Base-by-base conservation (phyloP, 768 basidiomycete species). In the Amanita inopinata region DNA sequence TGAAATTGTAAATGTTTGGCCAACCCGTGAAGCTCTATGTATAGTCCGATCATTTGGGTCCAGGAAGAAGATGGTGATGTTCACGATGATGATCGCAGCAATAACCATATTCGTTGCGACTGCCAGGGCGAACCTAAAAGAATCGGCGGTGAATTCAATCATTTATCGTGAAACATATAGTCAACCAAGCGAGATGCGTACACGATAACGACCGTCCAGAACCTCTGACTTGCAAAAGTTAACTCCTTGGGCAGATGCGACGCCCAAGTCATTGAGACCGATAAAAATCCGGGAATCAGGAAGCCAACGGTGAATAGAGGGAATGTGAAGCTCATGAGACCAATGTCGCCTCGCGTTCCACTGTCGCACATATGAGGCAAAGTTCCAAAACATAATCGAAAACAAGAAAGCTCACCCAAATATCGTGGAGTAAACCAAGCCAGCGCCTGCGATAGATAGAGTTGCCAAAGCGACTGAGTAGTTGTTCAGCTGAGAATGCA, bases 281-380 rank as follows among this genome's bases (percentile, higher is more conserved):
- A 48, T 19, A 53, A 34, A 27, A 55, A 43, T 24, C 49, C 54
- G 7, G 57, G 56, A 2, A 57, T 36, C 12, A 56, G 46, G 33
- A 58, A 58, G 19, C 56, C 56, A 10, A 43, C 45, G 38, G 43
- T 49, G 45, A 58, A 58, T 38, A 58, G 52, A 28, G 54, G 56
- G 50, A 58, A 58, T 14, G 46, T 50, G 41, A 53, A 56, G 39
- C 49, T 53, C 56, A 57, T 53, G 15, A 57, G 49, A 10, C 43
- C 51, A 14, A 55, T 40, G 39, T 56, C 38, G 33, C 56, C 53
- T 39, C 56, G 45, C 3, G 46, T 46, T 18, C 53, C 43, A 23
- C 54, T 51, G 37, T 35, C 11, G 33, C 34, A 38, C 28, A 5
- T 11, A 31, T 28, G 8, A 36, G 17, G 4, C 20, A 33, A 5